Evolutionary conservation across 352 stramenopile genomes (phyloP), one percentile per base, ranked within the genome.

Genomic region (Vaucheria bursata): DNA sequence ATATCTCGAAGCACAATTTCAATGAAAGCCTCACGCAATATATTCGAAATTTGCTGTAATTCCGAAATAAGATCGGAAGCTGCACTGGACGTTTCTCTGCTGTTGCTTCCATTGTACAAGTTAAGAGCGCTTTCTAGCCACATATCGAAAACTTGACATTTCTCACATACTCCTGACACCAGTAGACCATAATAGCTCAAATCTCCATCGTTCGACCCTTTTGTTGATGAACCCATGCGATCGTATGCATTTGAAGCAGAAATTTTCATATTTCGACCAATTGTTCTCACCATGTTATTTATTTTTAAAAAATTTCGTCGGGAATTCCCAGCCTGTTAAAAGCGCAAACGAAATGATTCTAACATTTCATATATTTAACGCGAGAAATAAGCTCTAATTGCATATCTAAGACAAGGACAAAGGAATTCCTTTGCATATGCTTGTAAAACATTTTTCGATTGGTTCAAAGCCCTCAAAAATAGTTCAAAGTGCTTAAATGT

Each of bases 231-330:
- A n/a, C 71, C 71, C 31, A 82, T 82, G 8, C 53, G 64, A 31
- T 82, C 77, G 7, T 74, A 66, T 2, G 77, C 77, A 38, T 79
- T 71, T 0, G 71, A 69, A 4, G 77, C 77, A 7, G 50, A 49
- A 31, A 74, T 45, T 49, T 82, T 82, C 5, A 82, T 71, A 52
- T 82, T 82, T 1, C 77, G 65, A 2, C 77, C 77, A 38, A 82
- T 79, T n/a, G 67, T 79, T 71, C 78, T 82, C 49, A 82, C 73
- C 18, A 66, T 73, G 50, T 31, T 79, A 45, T 82, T 82, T 32
- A 82, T 31, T 35, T 75, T 66, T 12, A 38, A 52, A 33, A 82
- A 53, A 64, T 77, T 82, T 6, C 53, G 36, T 35, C 8, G 1
- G 2, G 65, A 35, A n/a, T n/a, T 72, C 12, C 4, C 31, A 25